These are phyloP conservation scores for Chaetomium sp. DNA, from an alignment of 2,329 filamentous ascomycete species.

Conservation along the genomic window DNA sequence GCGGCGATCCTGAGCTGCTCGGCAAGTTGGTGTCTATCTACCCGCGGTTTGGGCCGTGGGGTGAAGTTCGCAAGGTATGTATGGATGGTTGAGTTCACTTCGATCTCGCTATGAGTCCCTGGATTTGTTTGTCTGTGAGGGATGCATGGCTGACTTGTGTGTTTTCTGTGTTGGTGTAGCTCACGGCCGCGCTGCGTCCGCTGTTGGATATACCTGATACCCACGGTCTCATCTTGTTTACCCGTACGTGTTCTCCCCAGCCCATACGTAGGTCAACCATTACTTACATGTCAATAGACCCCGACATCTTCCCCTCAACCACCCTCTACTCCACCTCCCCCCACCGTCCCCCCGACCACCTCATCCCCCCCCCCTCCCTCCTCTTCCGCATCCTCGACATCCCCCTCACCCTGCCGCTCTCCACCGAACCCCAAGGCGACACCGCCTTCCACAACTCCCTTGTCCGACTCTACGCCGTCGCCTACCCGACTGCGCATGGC, in stretches of 20 bases:
- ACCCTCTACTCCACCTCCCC: conserved; percentile 29
- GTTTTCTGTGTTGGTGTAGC: conserved; percentile 17
- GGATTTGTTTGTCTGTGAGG: background rate
- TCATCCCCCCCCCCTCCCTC: conserved; percentile 31
- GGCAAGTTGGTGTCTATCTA: conserved; percentile 37
- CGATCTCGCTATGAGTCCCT: background rate
- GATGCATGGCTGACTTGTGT: no score
- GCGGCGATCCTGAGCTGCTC: conserved; percentile 35
- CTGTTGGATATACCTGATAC: conserved; percentile 25
- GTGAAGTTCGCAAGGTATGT: conserved; percentile 16
- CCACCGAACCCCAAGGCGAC: background rate
- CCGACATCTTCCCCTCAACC: conserved; percentile 24
- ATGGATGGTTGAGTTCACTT: background rate
- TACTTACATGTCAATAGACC: conserved; percentile 9
- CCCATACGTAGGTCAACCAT: background rate
- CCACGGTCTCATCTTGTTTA: conserved; percentile 26
- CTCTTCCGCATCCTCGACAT: conserved; percentile 37
- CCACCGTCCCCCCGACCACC: conserved; percentile 29
- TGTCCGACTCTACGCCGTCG: conserved; percentile 39
- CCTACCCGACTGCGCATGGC: conserved; percentile 33
- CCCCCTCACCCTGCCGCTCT: background rate
- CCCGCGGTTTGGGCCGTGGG: conserved; percentile 38
- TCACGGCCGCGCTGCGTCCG: conserved; percentile 33
- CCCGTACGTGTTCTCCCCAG: conserved; percentile 3
- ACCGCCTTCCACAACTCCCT: background rate